Base-by-base conservation (phyloP, 1,139 yeast species). In the Hyphopichia khmerensis region DNA sequence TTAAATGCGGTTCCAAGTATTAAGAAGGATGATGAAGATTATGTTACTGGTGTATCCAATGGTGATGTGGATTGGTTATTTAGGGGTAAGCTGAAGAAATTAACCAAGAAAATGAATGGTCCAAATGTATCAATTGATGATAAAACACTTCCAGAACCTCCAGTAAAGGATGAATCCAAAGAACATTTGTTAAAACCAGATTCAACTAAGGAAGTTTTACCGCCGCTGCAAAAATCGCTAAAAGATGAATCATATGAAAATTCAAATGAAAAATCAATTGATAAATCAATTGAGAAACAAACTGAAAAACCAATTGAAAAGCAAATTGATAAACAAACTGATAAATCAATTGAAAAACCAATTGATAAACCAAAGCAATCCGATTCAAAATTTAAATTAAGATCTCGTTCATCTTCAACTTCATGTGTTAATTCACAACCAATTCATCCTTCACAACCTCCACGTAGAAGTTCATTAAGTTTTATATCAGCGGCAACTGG, bases 61-160 rank as follows among this genome's bases (percentile, higher is more conserved):
- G 84, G 84, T 33, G 90, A 84, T 55, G 88, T 84, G 11, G 90
- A 84, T 53, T 84, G 91, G 91, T 63, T 84, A 21, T 82, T 84
- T 52, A 65, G 89, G 47, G 87, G 84, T 21, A 80, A 78, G 53
- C 77, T 80, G 21, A 79, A 82, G 65, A 79, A 78, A 48, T 58
- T 78, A 52, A 68, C 75, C 39, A 79, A 76, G 53, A 74, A 70
- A 50, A 55, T 60, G 63, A 56, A 59, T 41, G 21, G 18, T 16
- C 39, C 39, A 13, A 46, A 43, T 42, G 40, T 41, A 33, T 26
- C 29, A 7, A 11, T 26, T 9, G 14, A 38, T 38, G 36, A 45
- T 46, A 16, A 44, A 44, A 11, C n/a, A 13, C 13, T 13, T 26
- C 13, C 29, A 9, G 29, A 26, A 26, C 9, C 9, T 4, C 49